Evolutionary conservation across 768 basidiomycete genomes (phyloP), one percentile per base, ranked within the genome.

Genomic region (Auricularia sp.): DNA sequence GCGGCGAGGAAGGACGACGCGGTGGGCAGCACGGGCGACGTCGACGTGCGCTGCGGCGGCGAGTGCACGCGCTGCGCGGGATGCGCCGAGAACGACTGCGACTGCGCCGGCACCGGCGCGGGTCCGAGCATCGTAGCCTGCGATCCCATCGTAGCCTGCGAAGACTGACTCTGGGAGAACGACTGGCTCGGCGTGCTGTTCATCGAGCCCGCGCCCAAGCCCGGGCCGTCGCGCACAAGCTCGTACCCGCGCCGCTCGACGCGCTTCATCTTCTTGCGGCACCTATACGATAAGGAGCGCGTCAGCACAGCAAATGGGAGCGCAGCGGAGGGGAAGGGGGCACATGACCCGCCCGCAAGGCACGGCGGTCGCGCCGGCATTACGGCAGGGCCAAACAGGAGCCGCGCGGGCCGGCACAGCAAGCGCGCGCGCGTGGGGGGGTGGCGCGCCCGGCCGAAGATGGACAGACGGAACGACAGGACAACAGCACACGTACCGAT

Each of bases 231-330:
- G 67, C 68, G 63, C 42, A 62, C 56, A 34, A 59, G 29, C 13
- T 59, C 29, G 56, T 59, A 51, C 7, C 86, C 88, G 7, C 89
- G 78, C 24, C 88, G 78, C 71, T 92, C 90, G 62, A 89, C 87
- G 1, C 90, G 84, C 75, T 91, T 91, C 88, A 90, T 90, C 74
- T 91, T 90, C 74, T 92, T 92, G 62, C 90, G 83, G 74, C 90
- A 90, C 61, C 86, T 87, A 66, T 34, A 35, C 8, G 29, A 56
- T 21, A 56, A 59, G 24, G n/a, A n/a, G 24, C 56, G 56, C 29
- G 56, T 29, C 24, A 33, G 56, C 56, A 29, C 56, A 59, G 56
- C 13, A 33, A 24, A 13, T 29, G 29, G 3, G 62, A 21, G 18
- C 10, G 11, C 7, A n/a, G 54, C 29, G 54, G 54, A 18, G 29